A percentile compares a stretch with the other conserved stretches of the same genome.
Conservation (phyloP, 2,329 filamentous ascomycete species). For the Talaromyces sp. region DNA sequence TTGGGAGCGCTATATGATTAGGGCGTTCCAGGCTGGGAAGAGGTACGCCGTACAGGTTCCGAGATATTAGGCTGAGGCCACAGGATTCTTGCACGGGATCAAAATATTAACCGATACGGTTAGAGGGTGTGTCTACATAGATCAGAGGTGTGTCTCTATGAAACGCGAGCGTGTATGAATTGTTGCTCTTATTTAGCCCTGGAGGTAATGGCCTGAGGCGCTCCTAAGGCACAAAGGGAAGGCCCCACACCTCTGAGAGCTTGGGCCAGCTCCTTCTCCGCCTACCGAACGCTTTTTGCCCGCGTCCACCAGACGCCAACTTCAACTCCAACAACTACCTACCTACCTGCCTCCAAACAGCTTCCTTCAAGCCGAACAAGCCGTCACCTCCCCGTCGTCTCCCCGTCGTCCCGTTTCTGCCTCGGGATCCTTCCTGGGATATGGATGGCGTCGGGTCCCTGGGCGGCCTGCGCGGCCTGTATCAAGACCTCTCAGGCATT, state of each 20-base stretch:
- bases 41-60: too few species aligned
- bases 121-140: too few species aligned
- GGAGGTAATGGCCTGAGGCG: not conserved
- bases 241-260: constrained; percentile 18
- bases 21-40: too few species aligned
- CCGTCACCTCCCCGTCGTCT: too few species aligned
- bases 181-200: too few species aligned
- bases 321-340: not conserved
- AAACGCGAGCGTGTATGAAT: too few species aligned
- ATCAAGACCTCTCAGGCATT: constrained; percentile 78
- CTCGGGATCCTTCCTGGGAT: constrained; percentile 22
- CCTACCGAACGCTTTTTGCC: constrained; percentile 27
- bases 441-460: constrained; percentile 76
- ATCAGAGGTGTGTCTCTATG: too few species aligned
- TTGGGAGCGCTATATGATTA: too few species aligned
- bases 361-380: too few species aligned
- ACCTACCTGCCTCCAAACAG: not conserved
- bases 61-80: too few species aligned
- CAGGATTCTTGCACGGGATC: too few species aligned
- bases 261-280: constrained; percentile 27
- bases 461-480: constrained; percentile 76
- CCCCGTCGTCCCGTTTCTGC: constrained; percentile 20
- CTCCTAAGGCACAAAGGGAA: not conserved
- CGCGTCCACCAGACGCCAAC: constrained; percentile 25
- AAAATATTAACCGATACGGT: too few species aligned